Evolutionary conservation across 805 yeast species (phyloP).

Genomic region (Lipomyces spencermartinsiae): DNA sequence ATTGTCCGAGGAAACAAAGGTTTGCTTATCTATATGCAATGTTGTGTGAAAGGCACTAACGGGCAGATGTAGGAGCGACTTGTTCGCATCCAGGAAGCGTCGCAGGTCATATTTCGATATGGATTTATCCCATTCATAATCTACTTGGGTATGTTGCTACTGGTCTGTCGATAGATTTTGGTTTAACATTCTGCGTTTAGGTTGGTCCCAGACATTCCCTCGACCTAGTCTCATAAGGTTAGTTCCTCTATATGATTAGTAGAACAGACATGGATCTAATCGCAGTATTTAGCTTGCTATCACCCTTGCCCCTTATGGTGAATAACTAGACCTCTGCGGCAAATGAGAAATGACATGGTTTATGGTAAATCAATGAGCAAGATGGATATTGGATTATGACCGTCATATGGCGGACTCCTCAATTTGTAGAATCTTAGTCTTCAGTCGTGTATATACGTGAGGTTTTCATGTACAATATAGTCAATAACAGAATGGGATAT

Average conservation of each 20-base stretch:
- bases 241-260: conserved; percentile 27
- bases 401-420: not conserved
- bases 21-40: conserved; percentile 41
- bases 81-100: conserved; percentile 76
- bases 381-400: not conserved
- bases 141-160: conserved; percentile 62
- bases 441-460: not conserved
- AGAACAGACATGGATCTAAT: not conserved
- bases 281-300: conserved; percentile 23
- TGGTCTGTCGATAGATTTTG: no score
- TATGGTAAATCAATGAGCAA: not conserved
- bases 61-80: conserved; percentile 73
- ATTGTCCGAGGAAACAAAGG: conserved; percentile 52
- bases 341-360: not conserved
- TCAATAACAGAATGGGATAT: not conserved
- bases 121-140: conserved; percentile 96
- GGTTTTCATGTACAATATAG: not conserved
- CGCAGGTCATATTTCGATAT: conserved; percentile 89
- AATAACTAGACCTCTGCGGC: not conserved
- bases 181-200: conserved; percentile 30
- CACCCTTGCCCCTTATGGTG: conserved; percentile 26
- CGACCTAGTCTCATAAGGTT: conserved; percentile 78
- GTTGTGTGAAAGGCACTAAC: not conserved
- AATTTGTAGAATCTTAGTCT: not conserved
- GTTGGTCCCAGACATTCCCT: conserved; percentile 80